Evolutionary conservation across 495 filamentous ascomycete genomes (phyloP).

Genomic region (Pyrenula massariospora): DNA sequence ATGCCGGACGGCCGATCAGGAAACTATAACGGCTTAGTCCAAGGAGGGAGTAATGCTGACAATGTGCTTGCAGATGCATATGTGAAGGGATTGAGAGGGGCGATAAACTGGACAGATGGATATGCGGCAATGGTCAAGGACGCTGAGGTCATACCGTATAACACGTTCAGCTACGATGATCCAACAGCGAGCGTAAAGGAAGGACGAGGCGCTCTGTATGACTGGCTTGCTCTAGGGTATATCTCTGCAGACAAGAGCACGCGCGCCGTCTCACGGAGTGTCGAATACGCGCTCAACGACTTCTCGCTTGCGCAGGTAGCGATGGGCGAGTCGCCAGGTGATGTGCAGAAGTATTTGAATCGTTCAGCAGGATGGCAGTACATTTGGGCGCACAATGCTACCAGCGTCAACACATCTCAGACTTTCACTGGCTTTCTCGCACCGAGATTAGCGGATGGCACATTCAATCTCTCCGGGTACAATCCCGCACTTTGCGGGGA

Average conservation of each 20-base stretch:
- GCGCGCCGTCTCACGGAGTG: slow-evolving; percentile 51
- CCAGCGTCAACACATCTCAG: slow-evolving; percentile 21
- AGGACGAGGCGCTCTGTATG: slow-evolving; percentile 56
- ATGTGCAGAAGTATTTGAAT: slow-evolving; percentile 43
- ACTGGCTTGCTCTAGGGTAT: slow-evolving; percentile 53
- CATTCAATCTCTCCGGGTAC: slow-evolving; percentile 37
- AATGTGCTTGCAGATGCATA: slow-evolving; percentile 67
- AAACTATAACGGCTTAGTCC: slow-evolving; percentile 59
- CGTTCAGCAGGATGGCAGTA: slow-evolving; percentile 61
- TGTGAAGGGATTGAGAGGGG: slow-evolving; percentile 54
- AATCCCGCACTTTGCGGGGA: slow-evolving; percentile 50
- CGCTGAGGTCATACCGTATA: slow-evolving; percentile 49
- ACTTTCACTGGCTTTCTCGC: slow-evolving; percentile 55
- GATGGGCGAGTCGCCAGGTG: slow-evolving; percentile 34
- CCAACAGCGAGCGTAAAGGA: slow-evolving; percentile 54
- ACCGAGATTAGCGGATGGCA: slow-evolving; percentile 40
- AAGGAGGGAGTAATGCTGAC: slow-evolving; percentile 66
- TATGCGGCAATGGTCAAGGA: slow-evolving; percentile 59
- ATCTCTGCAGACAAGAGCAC: slow-evolving; percentile 46
- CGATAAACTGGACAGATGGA: slow-evolving; percentile 57
- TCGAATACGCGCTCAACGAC: slow-evolving; percentile 62
- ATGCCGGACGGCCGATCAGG: slow-evolving; percentile 54
- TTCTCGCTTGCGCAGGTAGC: slow-evolving; percentile 44
- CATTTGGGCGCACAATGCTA: slow-evolving; percentile 50
- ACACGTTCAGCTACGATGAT: slow-evolving; percentile 37